Evolutionary conservation across 2,329 filamentous ascomycete species (phyloP), one percentile per base, ranked within the genome.

Genomic region (Cladophialophora bantiana): DNA sequence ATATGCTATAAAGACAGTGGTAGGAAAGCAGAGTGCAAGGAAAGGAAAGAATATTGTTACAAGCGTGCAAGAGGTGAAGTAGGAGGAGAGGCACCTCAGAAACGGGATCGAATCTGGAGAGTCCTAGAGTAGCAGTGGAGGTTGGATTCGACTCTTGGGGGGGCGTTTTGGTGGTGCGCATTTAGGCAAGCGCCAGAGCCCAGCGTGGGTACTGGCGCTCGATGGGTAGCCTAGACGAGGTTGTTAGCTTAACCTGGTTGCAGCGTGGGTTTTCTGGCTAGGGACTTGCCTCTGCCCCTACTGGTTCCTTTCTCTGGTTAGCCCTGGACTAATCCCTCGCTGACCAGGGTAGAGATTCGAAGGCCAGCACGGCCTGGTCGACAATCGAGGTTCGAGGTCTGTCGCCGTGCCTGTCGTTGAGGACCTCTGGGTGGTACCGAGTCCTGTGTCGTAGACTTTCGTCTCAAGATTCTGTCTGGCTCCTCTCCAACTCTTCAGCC

Each of bases 1-100:
- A 54, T 64, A 61, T 64, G 62, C 68, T 66, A 67, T 70, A 70
- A 70, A 20, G 66, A 70, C 68, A 62, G 68, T 70, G 54, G 56
- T 58, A 59, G 36, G 62, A 67, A 60, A 62, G 26, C 64, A 67
- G 56, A 59, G 36, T 35, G 59, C 55, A 59, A 59, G 60, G n/a
- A 65, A 68, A 66, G 48, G 62, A 59, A 64, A 70, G 42, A 63
- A 62, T 68, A 63, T 64, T 70, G 66, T 55, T 70, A 70, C 68
- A 70, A 53, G 45, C 60, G 63, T 50, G 50, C 61, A 50, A 56
- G 59, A 68, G 52, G 60, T 66, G 52, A 57, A 53, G 64, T 59
- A 57, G 64, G 26, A 68, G 64, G 59, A 62, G 62, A 61, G 59
- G 59, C 50, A 60, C 59, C 61, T 45, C 59, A 58, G 59, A 57